phyloP scores from a whole-genome alignment of 2,329 filamentous ascomycete genomes.

The Coniochaeta sp. region DNA sequence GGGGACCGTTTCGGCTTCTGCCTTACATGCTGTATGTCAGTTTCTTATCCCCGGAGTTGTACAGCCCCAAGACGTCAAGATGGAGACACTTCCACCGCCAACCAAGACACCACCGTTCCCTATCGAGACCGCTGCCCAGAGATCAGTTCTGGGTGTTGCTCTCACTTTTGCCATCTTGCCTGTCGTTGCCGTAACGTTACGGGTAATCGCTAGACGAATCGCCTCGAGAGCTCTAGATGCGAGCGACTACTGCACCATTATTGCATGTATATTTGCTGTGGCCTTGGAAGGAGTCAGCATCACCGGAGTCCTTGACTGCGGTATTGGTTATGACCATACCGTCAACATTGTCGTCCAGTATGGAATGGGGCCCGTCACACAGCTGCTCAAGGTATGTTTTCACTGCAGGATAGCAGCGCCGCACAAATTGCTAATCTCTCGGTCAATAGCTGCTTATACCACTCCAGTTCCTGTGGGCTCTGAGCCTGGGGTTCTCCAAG shows the following conservation, averaged over 20 bases:
- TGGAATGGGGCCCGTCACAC: conserved; percentile 7
- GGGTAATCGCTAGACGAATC: conserved; percentile 4
- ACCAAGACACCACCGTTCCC: conserved; percentile 6
- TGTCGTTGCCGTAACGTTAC: conserved; percentile 5
- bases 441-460: conserved; percentile 8
- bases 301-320: conserved; percentile 5
- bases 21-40: too few species aligned
- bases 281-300: conserved; percentile 6
- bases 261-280: conserved; percentile 5
- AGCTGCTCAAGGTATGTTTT: conserved; percentile 5
- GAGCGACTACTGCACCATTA: conserved; percentile 6
- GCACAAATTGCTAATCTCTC: too few species aligned
- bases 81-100: too few species aligned
- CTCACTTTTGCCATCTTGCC: conserved; percentile 4
- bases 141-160: conserved; percentile 4
- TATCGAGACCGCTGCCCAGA: conserved; percentile 4
- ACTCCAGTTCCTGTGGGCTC: conserved; percentile 23
- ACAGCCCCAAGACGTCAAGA: too few species aligned
- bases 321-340: conserved; percentile 5
- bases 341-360: conserved; percentile 1
- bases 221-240: conserved; percentile 5
- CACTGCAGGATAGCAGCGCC: too few species aligned
- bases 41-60: too few species aligned
- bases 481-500: conserved; percentile 21
- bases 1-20: too few species aligned